Conservation (phyloP, 495 filamentous ascomycete species). For the Aspergillus ostianus region DNA sequence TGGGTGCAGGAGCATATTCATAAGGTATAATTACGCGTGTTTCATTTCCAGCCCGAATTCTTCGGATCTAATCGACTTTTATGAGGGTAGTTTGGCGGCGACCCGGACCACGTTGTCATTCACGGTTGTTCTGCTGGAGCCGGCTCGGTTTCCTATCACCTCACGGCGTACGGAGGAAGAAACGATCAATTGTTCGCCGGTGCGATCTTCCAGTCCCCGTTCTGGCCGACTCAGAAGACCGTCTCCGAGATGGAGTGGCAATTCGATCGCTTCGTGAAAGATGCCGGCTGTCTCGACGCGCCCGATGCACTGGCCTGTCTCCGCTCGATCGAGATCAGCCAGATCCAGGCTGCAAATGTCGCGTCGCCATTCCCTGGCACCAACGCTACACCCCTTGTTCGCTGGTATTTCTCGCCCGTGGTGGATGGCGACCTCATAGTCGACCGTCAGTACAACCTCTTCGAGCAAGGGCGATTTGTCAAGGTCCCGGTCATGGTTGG, state of each 20-base stretch:
- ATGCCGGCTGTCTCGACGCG: slow-evolving; percentile 43
- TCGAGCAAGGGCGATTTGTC: slow-evolving; percentile 53
- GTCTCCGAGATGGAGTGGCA: slow-evolving; percentile 58
- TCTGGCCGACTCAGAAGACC: slow-evolving; percentile 58
- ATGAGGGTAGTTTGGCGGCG: slow-evolving; percentile 59
- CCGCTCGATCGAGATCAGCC: slow-evolving; percentile 43
- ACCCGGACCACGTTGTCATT: slow-evolving; percentile 65
- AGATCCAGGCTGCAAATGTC: slow-evolving; percentile 49
- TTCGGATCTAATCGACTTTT: not conserved
- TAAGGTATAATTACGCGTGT: not conserved
- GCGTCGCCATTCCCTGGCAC: slow-evolving; percentile 12
- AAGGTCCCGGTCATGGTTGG: slow-evolving; percentile 64
- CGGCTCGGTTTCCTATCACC: slow-evolving; percentile 60
- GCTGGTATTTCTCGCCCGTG: slow-evolving; percentile 52
- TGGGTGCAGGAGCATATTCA: slow-evolving; percentile 64
- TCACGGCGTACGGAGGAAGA: slow-evolving; percentile 56
- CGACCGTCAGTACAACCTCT: slow-evolving; percentile 54
- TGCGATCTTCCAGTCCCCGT: slow-evolving; percentile 58
- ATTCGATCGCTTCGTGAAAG: slow-evolving; percentile 55
- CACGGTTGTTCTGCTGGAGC: slow-evolving; percentile 67
- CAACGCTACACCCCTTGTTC: slow-evolving; percentile 46
- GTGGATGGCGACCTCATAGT: slow-evolving; percentile 55
- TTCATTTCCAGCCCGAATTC: too few relatives aligned
- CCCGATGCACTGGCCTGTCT: slow-evolving; percentile 53
- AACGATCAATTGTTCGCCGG: slow-evolving; percentile 56